Base-by-base conservation (phyloP, 2,329 filamentous ascomycete genomes). In the Cladophialophora immunda region DNA sequence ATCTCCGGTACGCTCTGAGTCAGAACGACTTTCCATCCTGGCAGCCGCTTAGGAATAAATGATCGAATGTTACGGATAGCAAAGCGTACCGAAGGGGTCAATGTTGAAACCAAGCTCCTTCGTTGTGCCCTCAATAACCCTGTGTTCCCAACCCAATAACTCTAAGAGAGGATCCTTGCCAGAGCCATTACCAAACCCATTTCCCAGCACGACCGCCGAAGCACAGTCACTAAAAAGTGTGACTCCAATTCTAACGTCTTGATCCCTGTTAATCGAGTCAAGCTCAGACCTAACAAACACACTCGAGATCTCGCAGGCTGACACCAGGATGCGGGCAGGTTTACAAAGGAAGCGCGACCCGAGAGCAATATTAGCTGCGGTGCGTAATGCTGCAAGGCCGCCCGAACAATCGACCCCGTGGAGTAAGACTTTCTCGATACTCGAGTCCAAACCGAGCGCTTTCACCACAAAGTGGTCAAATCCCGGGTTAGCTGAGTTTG, bases 221-320 rank as follows among this genome's bases (percentile, higher is more conserved):
- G 87, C 89, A 70, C 87, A 91, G 75, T 92, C 90, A 19, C 88
- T 90, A 75, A 92, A 92, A 1, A 92, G 78, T 13, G 85, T 86
- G 0, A 87, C 82, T 1, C 89, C 90, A 71, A 92, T 90, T 34
- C 89, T 82, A 9, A 88, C 85, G 66, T 89, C 82, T 71, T 90
- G 85, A 17, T 81, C 72, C 70, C 86, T 81, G 68, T 87, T 74
- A 74, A 90, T 85, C 75, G 85, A 87, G 68, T 90, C 84, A 54
- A 92, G 78, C 76, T 92, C 90, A 71, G 86, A 89, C 47, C 89
- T 81, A 5, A 89, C 85, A 73, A 90, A 78, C 1, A 85, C 70
- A 36, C 75, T 81, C 52, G 78, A 79, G 0, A 81, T 69, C 55
- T 78, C 76, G 64, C 76, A 77, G 2, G 89, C 87, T 32, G 91